Conservation (phyloP, 2,329 filamentous ascomycete genomes). For the Claviceps pazoutovae region DNA sequence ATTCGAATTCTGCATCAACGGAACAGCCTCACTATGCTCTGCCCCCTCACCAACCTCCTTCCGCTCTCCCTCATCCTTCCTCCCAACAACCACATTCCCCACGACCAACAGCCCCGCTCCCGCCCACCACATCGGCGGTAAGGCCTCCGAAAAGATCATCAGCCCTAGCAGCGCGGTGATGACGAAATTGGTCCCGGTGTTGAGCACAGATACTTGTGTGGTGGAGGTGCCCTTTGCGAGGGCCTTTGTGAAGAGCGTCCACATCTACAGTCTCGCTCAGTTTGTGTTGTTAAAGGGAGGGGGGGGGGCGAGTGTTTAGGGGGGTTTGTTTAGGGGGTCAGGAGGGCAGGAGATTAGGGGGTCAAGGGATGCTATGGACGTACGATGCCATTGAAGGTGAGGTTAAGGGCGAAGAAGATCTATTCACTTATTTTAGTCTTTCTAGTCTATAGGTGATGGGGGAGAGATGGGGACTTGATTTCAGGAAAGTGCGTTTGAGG, state of each 20-base stretch:
- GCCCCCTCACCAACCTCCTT: neutral
- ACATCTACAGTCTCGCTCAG: conserved; percentile 40
- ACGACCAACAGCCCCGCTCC: conserved; percentile 59
- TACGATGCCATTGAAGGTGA: conserved; percentile 59
- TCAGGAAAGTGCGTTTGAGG: neutral
- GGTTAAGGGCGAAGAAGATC: conserved; percentile 63
- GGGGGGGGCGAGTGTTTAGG: neutral
- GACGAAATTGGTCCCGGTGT: conserved; percentile 72
- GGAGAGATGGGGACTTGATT: neutral
- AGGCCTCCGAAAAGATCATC: conserved; percentile 54
- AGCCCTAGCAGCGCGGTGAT: conserved; percentile 59
- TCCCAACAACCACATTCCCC: conserved; percentile 66
- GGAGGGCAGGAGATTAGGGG: neutral
- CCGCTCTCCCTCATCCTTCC: conserved; percentile 40
- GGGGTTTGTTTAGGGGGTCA: neutral
- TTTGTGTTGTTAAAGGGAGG: neutral
- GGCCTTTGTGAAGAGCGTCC: conserved; percentile 68
- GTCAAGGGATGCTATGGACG: conserved; percentile 15
- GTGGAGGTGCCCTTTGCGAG: conserved; percentile 62
- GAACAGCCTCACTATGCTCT: conserved; percentile 16
- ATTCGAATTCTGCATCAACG: conserved; percentile 9
- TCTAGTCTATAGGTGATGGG: too few species aligned
- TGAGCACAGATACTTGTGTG: conserved; percentile 68
- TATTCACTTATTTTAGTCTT: conserved; percentile 16
- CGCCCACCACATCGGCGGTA: conserved; percentile 64